These are phyloP conservation scores for Amoeboaphelidium protococcarum DNA, from an alignment of 371 early-diverging fungal genomes.

Conservation along the genomic window DNA sequence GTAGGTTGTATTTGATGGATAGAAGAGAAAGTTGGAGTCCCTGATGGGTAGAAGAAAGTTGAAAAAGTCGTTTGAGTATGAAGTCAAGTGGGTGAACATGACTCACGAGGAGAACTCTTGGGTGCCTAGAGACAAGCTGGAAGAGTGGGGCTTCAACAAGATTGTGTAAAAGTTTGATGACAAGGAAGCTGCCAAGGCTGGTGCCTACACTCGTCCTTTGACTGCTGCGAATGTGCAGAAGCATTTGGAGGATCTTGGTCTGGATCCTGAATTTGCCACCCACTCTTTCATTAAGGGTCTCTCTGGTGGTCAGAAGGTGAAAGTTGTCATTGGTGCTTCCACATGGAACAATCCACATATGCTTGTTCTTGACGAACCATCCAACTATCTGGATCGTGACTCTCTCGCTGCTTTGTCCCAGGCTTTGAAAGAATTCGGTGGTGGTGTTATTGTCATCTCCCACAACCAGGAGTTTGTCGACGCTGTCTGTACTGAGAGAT, in stretches of 20 bases:
- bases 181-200: slow-evolving; percentile 44
- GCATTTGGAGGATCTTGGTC: slow-evolving; percentile 44
- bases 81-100: slow-evolving; percentile 43
- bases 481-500: slow-evolving; percentile 51
- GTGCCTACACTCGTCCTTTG: slow-evolving; percentile 33
- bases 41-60: slow-evolving; percentile 43
- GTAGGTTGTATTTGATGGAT: slow-evolving; percentile 35
- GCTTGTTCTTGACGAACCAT: slow-evolving; percentile 43
- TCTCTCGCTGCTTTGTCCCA: slow-evolving; percentile 51
- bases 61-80: slow-evolving; percentile 54
- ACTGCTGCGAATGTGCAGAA: slow-evolving; percentile 32
- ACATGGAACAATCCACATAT: slow-evolving; percentile 62
- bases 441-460: slow-evolving; percentile 63
- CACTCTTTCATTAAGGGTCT: slow-evolving; percentile 37
- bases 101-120: slow-evolving; percentile 37
- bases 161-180: slow-evolving; percentile 49
- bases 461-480: slow-evolving; percentile 53
- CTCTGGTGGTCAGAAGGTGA: slow-evolving; percentile 66
- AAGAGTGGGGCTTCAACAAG: slow-evolving; percentile 42
- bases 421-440: slow-evolving; percentile 48
- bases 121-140: slow-evolving; percentile 35
- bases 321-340: slow-evolving; percentile 54
- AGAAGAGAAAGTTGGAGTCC: slow-evolving; percentile 29
- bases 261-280: slow-evolving; percentile 46
- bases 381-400: slow-evolving; percentile 70